Percentiles rank a stretch among this genome's conserved stretches.
Evolutionary conservation across 306 rosid species (phyloP).

Genomic region (Prunus mira): DNA sequence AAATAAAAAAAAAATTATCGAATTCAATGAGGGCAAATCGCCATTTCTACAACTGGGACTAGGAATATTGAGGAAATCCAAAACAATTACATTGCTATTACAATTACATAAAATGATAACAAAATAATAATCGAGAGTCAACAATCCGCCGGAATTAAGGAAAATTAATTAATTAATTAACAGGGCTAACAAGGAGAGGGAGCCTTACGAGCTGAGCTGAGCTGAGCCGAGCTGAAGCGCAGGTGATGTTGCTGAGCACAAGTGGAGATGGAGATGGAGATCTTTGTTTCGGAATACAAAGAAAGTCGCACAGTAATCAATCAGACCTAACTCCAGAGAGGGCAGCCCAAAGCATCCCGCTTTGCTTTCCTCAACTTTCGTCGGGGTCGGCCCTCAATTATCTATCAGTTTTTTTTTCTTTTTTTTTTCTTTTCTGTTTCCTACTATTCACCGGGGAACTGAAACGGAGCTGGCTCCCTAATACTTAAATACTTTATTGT

Average conservation of each 20-base stretch:
- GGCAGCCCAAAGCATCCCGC: background rate
- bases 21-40: background rate
- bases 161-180: no score
- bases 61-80: background rate
- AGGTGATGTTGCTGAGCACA: background rate
- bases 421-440: background rate
- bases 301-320: slow-evolving; percentile 16
- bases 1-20: background rate
- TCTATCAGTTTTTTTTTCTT: slow-evolving; percentile 5
- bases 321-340: slow-evolving; percentile 10
- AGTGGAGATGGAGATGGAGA: slow-evolving; percentile 2
- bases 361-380: background rate
- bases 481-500: no score
- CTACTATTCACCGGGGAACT: background rate
- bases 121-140: background rate
- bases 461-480: background rate
- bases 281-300: background rate
- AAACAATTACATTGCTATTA: background rate
- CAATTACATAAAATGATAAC: background rate
- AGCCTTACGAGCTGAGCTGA: slow-evolving; percentile 10
- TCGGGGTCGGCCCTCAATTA: slow-evolving; percentile 5
- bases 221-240: slow-evolving; percentile 20
- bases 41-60: background rate
- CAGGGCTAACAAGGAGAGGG: background rate
- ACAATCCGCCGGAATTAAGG: background rate